These are phyloP conservation scores for Leishmania braziliensis DNA, from an alignment of 208 protist species.

Conservation along the genomic window DNA sequence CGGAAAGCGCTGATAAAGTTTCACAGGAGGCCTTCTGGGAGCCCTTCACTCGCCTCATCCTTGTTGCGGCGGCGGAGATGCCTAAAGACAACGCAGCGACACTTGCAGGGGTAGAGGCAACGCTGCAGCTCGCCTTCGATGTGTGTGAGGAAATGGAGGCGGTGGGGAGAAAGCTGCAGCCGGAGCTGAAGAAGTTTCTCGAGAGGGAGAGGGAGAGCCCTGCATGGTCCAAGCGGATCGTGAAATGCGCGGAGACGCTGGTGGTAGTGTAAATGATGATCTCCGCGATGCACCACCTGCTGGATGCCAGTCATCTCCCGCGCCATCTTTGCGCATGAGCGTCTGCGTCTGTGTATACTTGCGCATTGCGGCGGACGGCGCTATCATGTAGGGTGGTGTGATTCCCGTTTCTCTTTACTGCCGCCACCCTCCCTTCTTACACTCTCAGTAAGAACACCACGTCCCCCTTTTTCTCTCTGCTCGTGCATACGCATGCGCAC, in stretches of 20 bases:
- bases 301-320: not conserved
- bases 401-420: not conserved
- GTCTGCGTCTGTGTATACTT: not conserved
- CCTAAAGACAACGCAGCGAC: not conserved
- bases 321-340: not conserved
- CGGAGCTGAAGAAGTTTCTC: conserved; percentile 41
- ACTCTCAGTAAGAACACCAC: not conserved
- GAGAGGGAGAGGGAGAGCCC: conserved; percentile 16
- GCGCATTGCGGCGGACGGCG: not conserved
- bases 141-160: conserved; percentile 62
- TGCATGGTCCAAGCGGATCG: conserved; percentile 41
- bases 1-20: conserved; percentile 25
- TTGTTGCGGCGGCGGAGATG: conserved; percentile 27
- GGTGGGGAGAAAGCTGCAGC: conserved; percentile 34
- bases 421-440: not conserved
- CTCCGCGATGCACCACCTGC: not conserved
- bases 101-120: conserved; percentile 12
- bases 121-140: conserved; percentile 42
- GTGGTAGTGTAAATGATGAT: not conserved
- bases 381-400: not conserved
- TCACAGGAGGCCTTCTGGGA: conserved; percentile 59
- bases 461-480: not conserved
- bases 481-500: not conserved
- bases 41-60: conserved; percentile 49
- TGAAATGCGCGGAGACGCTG: conserved; percentile 52